phyloP scores from a whole-genome alignment of 805 yeast genomes.

The Wickerhamomyces kurtzmanii region DNA sequence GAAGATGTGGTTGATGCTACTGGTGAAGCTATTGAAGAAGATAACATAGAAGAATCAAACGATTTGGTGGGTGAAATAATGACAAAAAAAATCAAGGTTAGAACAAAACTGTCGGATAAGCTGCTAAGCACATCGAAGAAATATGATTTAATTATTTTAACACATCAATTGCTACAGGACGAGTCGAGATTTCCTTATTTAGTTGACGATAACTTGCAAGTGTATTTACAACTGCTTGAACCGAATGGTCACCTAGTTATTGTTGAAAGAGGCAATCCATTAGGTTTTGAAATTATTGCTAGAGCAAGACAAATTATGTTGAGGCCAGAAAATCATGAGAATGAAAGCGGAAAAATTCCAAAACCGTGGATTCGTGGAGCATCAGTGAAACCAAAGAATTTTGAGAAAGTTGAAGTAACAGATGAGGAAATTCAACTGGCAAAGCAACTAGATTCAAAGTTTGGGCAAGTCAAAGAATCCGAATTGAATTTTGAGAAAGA shows the following conservation, averaged over 20 bases:
- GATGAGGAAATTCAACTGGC: conserved; percentile 17
- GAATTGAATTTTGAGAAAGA: conserved; percentile 41
- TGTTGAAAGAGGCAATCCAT: conserved; percentile 81
- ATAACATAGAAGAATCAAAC: conserved; percentile 8
- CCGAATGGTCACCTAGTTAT: conserved; percentile 78
- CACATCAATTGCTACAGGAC: conserved; percentile 63
- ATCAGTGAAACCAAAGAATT: conserved; percentile 15
- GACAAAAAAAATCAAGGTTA: conserved; percentile 41
- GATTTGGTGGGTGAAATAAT: conserved; percentile 43
- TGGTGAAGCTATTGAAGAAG: conserved; percentile 6
- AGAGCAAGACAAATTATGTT: conserved; percentile 84
- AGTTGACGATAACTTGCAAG: conserved; percentile 58
- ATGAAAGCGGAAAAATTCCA: conserved; percentile 55
- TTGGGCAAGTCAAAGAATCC: conserved; percentile 30
- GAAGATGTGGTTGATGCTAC: conserved; percentile 12
- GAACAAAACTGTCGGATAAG: conserved; percentile 44
- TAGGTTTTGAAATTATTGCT: conserved; percentile 83
- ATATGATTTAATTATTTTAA: conserved; percentile 78
- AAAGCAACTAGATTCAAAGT: conserved; percentile 24
- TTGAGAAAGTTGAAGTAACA: conserved; percentile 5
- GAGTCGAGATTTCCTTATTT: conserved; percentile 57
- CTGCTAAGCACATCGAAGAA: conserved; percentile 34
- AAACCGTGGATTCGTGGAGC: conserved; percentile 56
- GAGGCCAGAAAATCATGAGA: conserved; percentile 64
- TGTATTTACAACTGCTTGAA: conserved; percentile 46